Evolutionary conservation across 2,329 filamentous ascomycete genomes (phyloP).

Genomic region (Monosporascus sp.): DNA sequence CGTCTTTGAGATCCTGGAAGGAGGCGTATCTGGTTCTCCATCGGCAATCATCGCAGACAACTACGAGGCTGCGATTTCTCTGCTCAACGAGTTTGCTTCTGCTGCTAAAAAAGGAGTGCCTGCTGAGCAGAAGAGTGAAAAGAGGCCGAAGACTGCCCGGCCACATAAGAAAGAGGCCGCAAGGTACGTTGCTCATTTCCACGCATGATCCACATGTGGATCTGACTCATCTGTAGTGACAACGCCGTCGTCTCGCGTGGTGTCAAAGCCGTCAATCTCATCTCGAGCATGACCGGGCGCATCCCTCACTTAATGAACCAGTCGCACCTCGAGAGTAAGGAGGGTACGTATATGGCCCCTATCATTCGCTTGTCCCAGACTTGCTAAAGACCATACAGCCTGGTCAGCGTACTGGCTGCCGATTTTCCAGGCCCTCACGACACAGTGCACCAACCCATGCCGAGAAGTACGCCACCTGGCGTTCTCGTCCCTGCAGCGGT

Average conservation of each 20-base stretch:
- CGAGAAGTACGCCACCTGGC: constrained; percentile 88
- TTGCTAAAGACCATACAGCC: constrained; percentile 45
- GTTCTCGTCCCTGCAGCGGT: constrained; percentile 78
- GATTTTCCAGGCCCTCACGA: constrained; percentile 81
- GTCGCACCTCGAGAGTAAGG: constrained; percentile 81
- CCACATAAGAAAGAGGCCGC: constrained; percentile 47
- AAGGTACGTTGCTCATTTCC: constrained; percentile 39
- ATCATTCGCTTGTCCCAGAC: not conserved
- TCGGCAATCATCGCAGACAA: constrained; percentile 91
- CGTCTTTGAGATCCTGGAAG: constrained; percentile 84
- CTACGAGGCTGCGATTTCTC: constrained; percentile 77
- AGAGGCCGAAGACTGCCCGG: constrained; percentile 31
- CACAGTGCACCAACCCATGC: constrained; percentile 90
- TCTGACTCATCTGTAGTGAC: constrained; percentile 40
- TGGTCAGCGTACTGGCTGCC: constrained; percentile 98
- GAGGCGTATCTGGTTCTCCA: constrained; percentile 65
- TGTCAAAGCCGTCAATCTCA: constrained; percentile 72
- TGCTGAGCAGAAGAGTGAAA: constrained; percentile 64
- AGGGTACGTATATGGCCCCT: constrained; percentile 49
- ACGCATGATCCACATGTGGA: not conserved
- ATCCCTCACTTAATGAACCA: constrained; percentile 86
- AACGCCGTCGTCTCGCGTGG: constrained; percentile 71
- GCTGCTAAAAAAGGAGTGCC: constrained; percentile 68
- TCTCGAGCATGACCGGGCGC: constrained; percentile 74
- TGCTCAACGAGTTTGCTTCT: constrained; percentile 86